A percentile compares a stretch with the other conserved stretches of the same genome.
Conservation (phyloP, 2,329 filamentous ascomycete species). For the Colletotrichum coccodes region DNA sequence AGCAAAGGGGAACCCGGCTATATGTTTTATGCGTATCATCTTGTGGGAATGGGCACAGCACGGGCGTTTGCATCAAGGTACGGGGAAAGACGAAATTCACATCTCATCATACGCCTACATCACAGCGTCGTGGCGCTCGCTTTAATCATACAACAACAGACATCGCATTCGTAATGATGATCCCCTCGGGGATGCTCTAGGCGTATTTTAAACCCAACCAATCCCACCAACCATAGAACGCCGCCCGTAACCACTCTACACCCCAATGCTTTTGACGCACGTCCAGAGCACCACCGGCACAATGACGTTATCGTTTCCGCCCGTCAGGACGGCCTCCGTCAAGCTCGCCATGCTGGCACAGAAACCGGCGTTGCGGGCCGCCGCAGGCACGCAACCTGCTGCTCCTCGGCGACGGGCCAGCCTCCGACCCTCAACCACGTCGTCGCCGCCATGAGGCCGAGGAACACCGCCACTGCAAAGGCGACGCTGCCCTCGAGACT, state of each 20-base stretch:
- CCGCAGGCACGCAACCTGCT: slow-evolving; percentile 68
- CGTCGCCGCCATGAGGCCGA: slow-evolving; percentile 76
- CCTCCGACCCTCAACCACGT: slow-evolving; percentile 81
- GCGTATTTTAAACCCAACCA: slow-evolving; percentile 5
- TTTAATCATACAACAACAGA: not conserved
- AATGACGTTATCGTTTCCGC: slow-evolving; percentile 98
- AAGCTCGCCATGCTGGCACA: slow-evolving; percentile 86
- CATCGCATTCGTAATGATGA: slow-evolving; percentile 20
- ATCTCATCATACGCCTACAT: not conserved
- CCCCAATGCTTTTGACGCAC: slow-evolving; percentile 80
- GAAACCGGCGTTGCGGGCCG: slow-evolving; percentile 75
- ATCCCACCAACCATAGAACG: slow-evolving; percentile 2
- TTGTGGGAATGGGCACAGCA: not conserved
- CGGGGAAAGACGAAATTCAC: not conserved
- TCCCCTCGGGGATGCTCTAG: slow-evolving; percentile 18
- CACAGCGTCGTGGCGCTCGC: not conserved
- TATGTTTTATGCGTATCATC: not conserved
- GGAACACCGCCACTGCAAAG: slow-evolving; percentile 82
- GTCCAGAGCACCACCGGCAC: slow-evolving; percentile 95
- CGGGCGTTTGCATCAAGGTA: not conserved
- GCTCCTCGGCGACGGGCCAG: slow-evolving; percentile 76
- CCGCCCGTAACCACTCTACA: slow-evolving; percentile 49
- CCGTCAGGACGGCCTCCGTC: slow-evolving; percentile 94
- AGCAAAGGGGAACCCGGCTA: not conserved
- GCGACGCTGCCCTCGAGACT: slow-evolving; percentile 88